Conservation (phyloP, 371 early-diverging fungal species). For the Syncephalastrum contaminatum region DNA sequence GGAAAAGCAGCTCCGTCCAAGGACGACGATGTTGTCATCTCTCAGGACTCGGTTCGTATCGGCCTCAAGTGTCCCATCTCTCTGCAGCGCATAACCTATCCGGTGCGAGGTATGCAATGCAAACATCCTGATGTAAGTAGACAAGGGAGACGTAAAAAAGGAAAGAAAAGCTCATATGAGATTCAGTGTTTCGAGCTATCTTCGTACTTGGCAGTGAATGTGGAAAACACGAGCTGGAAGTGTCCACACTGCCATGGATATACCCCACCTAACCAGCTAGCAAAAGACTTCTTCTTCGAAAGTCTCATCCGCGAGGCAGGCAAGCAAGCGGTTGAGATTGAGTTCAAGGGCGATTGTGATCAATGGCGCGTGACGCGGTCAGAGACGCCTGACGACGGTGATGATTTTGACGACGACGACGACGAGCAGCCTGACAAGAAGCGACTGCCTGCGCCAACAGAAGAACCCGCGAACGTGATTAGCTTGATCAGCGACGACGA, state of each 20-base stretch:
- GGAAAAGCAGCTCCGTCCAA: slow-evolving; percentile 8
- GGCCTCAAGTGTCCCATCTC: slow-evolving; percentile 31
- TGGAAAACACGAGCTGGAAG: slow-evolving; percentile 21
- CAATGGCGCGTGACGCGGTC: slow-evolving; percentile 19
- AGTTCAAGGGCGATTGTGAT: slow-evolving; percentile 18
- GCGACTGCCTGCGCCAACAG: background rate
- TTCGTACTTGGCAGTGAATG: slow-evolving; percentile 27
- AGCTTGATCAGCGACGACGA: slow-evolving; percentile 38
- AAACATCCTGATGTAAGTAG: slow-evolving; percentile 23
- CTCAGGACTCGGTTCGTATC: slow-evolving; percentile 25
- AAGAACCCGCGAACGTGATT: slow-evolving; percentile 21
- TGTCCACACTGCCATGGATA: slow-evolving; percentile 38
- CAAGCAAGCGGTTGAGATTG: slow-evolving; percentile 27
- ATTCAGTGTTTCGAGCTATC: slow-evolving; percentile 41
- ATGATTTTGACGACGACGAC: slow-evolving; percentile 14
- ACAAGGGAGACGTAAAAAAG: background rate
- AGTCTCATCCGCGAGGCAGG: slow-evolving; percentile 18
- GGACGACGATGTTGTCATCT: slow-evolving; percentile 35
- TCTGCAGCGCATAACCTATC: background rate
- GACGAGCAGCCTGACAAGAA: background rate
- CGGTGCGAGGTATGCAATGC: slow-evolving; percentile 1
- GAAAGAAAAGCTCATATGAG: background rate
- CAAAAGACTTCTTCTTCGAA: slow-evolving; percentile 29
- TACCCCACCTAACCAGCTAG: slow-evolving; percentile 17
- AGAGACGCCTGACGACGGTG: slow-evolving; percentile 24